These are phyloP conservation scores for Penicillium paxilli DNA, from an alignment of 495 filamentous ascomycete genomes.

Conservation along the genomic window DNA sequence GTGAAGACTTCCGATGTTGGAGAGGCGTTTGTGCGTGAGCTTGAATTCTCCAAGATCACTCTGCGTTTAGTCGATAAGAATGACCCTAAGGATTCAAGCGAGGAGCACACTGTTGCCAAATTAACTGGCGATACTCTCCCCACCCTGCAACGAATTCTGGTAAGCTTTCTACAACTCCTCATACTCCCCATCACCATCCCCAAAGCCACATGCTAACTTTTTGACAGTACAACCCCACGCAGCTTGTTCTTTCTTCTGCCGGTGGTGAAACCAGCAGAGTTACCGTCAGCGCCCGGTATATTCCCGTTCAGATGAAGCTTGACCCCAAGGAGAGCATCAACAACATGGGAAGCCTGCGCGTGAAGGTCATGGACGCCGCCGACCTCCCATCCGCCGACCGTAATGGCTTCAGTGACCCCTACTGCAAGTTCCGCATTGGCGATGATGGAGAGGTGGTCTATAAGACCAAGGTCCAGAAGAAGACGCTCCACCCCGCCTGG, in stretches of 20 bases:
- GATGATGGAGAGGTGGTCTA: slow-evolving; percentile 79
- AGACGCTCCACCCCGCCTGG: slow-evolving; percentile 92
- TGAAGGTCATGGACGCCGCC: slow-evolving; percentile 85
- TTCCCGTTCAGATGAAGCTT: slow-evolving; percentile 89
- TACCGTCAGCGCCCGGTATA: slow-evolving; percentile 88
- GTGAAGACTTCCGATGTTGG: slow-evolving; percentile 84
- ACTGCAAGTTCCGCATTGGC: slow-evolving; percentile 89
- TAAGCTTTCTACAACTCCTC: neutral
- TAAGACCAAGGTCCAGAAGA: slow-evolving; percentile 95
- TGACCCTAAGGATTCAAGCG: slow-evolving; percentile 71
- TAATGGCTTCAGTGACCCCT: slow-evolving; percentile 95
- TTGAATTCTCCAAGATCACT: slow-evolving; percentile 92
- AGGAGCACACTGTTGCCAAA: slow-evolving; percentile 74
- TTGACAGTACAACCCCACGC: slow-evolving; percentile 78
- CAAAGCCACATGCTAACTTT: slow-evolving; percentile 13
- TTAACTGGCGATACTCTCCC: slow-evolving; percentile 82
- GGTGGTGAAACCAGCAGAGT: slow-evolving; percentile 77
- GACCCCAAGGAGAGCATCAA: slow-evolving; percentile 96
- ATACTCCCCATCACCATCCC: neutral
- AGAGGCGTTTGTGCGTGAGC: slow-evolving; percentile 92
- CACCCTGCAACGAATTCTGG: slow-evolving; percentile 78
- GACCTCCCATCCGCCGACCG: slow-evolving; percentile 90
- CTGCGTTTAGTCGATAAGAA: slow-evolving; percentile 75
- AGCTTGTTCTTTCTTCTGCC: slow-evolving; percentile 71
- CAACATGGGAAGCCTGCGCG: slow-evolving; percentile 91